Conservation (phyloP, 345 rosid genomes). For the Chamaenerion angustifolium region DNA sequence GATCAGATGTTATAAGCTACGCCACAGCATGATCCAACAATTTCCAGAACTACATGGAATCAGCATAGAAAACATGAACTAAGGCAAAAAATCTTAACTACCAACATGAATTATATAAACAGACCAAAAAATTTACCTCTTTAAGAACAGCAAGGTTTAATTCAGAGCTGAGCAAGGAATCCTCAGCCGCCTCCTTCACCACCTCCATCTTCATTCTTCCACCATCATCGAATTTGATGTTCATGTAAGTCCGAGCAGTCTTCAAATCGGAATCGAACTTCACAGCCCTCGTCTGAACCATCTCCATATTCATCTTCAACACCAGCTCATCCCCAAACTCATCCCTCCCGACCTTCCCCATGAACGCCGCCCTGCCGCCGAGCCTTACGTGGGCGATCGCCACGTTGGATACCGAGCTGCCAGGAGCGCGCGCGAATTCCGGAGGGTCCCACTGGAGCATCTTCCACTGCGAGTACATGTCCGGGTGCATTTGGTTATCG, state of each 20-base stretch:
- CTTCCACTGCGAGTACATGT: conserved; percentile 81
- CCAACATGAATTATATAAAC: too few relatives aligned
- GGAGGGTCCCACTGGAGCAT: conserved; percentile 95
- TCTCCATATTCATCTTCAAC: conserved; percentile 71
- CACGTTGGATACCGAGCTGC: conserved; percentile 77
- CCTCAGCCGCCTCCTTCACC: conserved; percentile 63
- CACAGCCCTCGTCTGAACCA: conserved; percentile 74
- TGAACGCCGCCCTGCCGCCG: conserved; percentile 83
- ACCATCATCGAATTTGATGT: conserved; percentile 41
- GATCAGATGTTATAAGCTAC: too few relatives aligned
- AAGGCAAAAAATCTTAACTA: too few relatives aligned
- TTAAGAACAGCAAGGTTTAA: conserved; percentile 64
- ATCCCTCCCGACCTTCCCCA: conserved; percentile 88
- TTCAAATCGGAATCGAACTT: conserved; percentile 39
- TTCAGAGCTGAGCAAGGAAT: conserved; percentile 53
- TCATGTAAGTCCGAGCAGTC: conserved; percentile 57
- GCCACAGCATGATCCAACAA: too few relatives aligned
- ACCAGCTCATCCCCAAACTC: conserved; percentile 56
- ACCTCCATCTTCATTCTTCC: conserved; percentile 67
- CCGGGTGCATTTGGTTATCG: conserved; percentile 69
- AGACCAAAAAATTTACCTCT: conserved; percentile 36
- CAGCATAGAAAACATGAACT: too few relatives aligned
- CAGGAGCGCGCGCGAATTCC: conserved; percentile 74
- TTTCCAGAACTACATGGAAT: too few relatives aligned
- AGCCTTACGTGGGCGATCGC: conserved; percentile 76